Evolutionary conservation across 345 rosid genomes (phyloP).

Genomic region (Brassica incana): DNA sequence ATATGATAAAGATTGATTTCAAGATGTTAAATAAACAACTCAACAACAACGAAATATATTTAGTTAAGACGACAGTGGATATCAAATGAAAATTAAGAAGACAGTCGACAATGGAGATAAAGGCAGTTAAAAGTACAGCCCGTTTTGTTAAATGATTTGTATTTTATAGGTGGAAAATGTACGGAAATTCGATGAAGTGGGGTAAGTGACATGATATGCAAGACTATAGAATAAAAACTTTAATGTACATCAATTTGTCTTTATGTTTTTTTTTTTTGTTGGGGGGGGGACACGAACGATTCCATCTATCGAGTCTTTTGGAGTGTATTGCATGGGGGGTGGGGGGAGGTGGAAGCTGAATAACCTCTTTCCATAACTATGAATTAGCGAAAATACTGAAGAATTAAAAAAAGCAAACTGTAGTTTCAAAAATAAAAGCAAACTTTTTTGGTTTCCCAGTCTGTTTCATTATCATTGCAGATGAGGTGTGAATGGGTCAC

Average conservation of each 20-base stretch:
- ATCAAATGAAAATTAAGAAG: neutral
- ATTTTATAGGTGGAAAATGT: conserved; percentile 12
- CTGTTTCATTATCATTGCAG: conserved; percentile 40
- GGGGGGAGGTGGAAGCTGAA: conserved; percentile 28
- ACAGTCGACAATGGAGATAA: conserved; percentile 7
- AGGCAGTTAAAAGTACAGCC: neutral
- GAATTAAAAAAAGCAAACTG: neutral
- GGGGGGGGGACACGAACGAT: conserved; percentile 14
- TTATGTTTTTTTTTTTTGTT: neutral
- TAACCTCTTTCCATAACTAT: conserved; percentile 16
- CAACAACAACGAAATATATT: neutral
- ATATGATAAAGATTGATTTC: too few species aligned
- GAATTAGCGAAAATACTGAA: conserved; percentile 3
- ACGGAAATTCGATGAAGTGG: conserved; percentile 4
- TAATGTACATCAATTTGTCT: conserved; percentile 29
- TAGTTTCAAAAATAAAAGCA: neutral
- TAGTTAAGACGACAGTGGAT: neutral
- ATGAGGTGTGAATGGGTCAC: conserved; percentile 39
- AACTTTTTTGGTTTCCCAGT: conserved; percentile 35
- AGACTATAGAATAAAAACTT: conserved; percentile 18
- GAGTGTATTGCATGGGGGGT: conserved; percentile 37
- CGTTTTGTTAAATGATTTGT: conserved; percentile 14
- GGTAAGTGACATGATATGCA: conserved; percentile 22
- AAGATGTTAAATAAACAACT: too few species aligned
- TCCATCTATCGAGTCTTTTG: conserved; percentile 37